A percentile compares a stretch with the other conserved stretches of the same genome.
Evolutionary conservation across 192 early-diverging fungal genomes (phyloP).

Genomic region (Coemansia sp.): DNA sequence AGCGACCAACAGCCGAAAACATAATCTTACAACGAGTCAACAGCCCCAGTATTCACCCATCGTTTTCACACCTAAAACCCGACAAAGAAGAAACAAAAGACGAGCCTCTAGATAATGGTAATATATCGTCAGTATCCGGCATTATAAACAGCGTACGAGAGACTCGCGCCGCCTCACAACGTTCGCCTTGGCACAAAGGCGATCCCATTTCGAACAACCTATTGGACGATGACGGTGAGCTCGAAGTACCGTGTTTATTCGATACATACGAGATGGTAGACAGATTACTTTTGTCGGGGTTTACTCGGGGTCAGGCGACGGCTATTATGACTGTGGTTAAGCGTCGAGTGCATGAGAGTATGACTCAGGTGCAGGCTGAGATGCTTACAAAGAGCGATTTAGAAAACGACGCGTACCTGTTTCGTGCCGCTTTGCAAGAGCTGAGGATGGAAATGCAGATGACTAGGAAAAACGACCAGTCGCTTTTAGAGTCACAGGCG

Average conservation of each 20-base stretch:
- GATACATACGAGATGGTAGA: conserved; percentile 78
- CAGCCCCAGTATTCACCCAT: conserved; percentile 24
- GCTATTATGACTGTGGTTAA: conserved; percentile 78
- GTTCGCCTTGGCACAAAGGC: neutral
- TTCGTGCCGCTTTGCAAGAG: conserved; percentile 82
- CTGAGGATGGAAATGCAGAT: conserved; percentile 77
- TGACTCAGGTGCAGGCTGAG: conserved; percentile 33
- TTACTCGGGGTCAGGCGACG: conserved; percentile 71
- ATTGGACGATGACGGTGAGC: neutral
- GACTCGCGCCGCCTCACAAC: conserved; percentile 24
- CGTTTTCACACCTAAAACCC: conserved; percentile 9
- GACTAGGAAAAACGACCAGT: conserved; percentile 75
- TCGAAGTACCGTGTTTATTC: conserved; percentile 60
- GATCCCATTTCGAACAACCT: neutral
- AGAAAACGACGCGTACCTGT: conserved; percentile 85
- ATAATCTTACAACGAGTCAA: conserved; percentile 53
- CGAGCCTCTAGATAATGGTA: neutral
- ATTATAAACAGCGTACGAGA: conserved; percentile 45
- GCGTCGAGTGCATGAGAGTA: conserved; percentile 54
- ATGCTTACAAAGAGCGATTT: conserved; percentile 79
- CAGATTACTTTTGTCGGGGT: conserved; percentile 66
- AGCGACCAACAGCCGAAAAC: conserved; percentile 49
- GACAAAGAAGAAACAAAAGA: neutral
- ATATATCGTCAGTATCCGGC: conserved; percentile 30
- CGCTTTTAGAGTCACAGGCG: conserved; percentile 70